Base-by-base conservation (phyloP, 2,329 filamentous ascomycete species). In the Geosmithia morbida region DNA sequence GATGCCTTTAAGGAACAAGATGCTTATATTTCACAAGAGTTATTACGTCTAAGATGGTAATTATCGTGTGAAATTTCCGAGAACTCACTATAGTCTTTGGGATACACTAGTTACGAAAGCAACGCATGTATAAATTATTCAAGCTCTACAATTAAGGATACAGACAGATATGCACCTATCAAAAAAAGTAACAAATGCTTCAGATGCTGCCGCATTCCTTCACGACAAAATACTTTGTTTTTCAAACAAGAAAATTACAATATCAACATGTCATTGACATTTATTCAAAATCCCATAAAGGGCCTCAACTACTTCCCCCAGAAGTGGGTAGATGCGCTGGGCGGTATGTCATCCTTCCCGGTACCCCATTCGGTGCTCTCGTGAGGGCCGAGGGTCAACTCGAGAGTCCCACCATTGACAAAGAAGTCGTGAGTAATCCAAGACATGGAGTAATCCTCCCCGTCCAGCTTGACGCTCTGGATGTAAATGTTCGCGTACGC, bases 391-490 rank as follows among this genome's bases (percentile, higher is more conserved):
- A 81, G 56, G 7, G 59, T 66, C 48, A 82, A 55, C 54, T 81
- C 77, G 52, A 83, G 56, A 14, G 70, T 60, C 0, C 77, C 77
- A 0, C 79, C 79, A 0, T 77, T 61, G 0, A 64, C 47, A 54
- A 80, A 82, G 56, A 83, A 81, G 20, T 66, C 66, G 62, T 82
- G 78, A 7, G 64, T 64, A 20, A 82, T 65, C 77, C 78, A 83
- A 54, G 73, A 81, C 58, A 66, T 71, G 3, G 66, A 69, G 57
- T 75, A 81, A 0, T 61, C 53, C 52, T 66, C 55, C 0, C 77
- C 78, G 55, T 83, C 64, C 48, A 80, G 58, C 16, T 57, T 78
- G 3, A 69, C 78, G 39, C 65, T 72, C 57, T 82, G 77, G 7
- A 83, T 72, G 50, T 74, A 81, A 1, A 80, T 70, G 41, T 68